Percentiles rank a stretch among this genome's conserved stretches.
These are phyloP conservation scores for Sordariomycetes sp. DNA, from an alignment of 2,329 filamentous ascomycete species.

Conservation along the genomic window DNA sequence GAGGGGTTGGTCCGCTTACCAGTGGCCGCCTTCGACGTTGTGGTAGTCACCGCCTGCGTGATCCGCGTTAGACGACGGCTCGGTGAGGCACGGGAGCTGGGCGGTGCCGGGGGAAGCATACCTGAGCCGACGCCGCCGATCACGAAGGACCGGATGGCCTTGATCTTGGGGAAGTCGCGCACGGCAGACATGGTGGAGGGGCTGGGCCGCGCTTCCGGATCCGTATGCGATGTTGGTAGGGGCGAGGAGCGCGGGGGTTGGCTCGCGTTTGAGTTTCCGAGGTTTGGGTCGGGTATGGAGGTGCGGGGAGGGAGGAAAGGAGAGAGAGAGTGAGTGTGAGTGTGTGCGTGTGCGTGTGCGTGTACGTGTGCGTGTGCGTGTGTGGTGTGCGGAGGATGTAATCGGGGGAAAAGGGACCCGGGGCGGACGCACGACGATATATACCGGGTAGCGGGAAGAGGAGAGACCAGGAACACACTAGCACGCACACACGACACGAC, in stretches of 20 bases:
- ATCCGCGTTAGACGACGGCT: background rate
- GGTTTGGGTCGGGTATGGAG: background rate
- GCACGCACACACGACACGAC: background rate
- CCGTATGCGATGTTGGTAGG: background rate
- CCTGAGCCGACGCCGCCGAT: conserved; percentile 47
- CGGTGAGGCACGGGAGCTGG: background rate
- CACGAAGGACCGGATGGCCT: conserved; percentile 59
- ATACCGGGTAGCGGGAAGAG: background rate
- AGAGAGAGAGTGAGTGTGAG: background rate
- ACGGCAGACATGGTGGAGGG: conserved; percentile 29
- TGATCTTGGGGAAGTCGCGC: conserved; percentile 58
- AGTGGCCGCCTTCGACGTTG: conserved; percentile 68
- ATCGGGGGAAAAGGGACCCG: background rate
- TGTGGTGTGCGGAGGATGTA: background rate
- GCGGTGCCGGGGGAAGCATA: conserved; percentile 14
- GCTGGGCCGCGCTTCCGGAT: background rate
- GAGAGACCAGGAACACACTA: conserved; percentile 2
- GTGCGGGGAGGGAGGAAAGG: background rate
- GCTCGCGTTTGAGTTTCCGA: background rate
- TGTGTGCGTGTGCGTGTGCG: no score
- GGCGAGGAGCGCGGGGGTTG: background rate
- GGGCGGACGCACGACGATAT: background rate
- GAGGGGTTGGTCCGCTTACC: conserved; percentile 33
- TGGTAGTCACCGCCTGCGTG: conserved; percentile 70
- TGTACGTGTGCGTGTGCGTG: background rate